Evolutionary conservation across 1,284 basidiomycete genomes (phyloP).

Genomic region (Lignosus rhinocerotis): DNA sequence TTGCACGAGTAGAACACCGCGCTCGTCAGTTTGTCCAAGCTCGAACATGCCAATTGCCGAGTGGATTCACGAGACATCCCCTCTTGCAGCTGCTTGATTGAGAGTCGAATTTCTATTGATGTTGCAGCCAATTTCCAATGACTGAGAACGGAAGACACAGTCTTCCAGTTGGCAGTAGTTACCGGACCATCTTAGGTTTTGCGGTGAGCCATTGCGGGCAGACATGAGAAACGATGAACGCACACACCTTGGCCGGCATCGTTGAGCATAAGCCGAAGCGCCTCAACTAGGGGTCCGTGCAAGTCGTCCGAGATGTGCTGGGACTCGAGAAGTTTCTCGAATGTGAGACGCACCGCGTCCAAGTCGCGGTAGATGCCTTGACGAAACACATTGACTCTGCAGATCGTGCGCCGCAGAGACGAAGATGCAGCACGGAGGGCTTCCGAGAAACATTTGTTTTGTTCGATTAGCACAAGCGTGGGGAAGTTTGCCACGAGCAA

Average conservation of each 20-base stretch:
- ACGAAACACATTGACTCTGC: constrained; percentile 62
- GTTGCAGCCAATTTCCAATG: constrained; percentile 83
- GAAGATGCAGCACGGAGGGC: constrained; percentile 48
- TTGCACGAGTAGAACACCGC: constrained; percentile 71
- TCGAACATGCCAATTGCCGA: constrained; percentile 51
- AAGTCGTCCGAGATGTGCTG: constrained; percentile 51
- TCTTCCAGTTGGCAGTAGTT: constrained; percentile 60
- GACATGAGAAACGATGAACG: neutral
- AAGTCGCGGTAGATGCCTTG: constrained; percentile 73
- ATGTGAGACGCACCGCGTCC: constrained; percentile 63
- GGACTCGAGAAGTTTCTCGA: constrained; percentile 59
- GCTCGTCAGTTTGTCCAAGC: constrained; percentile 62
- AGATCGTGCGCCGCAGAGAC: constrained; percentile 56
- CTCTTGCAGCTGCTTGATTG: constrained; percentile 68
- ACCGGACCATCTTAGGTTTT: constrained; percentile 33
- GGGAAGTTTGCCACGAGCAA: constrained; percentile 63
- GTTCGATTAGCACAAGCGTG: constrained; percentile 66
- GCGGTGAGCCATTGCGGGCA: neutral
- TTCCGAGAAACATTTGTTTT: constrained; percentile 52
- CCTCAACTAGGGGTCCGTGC: constrained; percentile 65
- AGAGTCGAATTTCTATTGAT: constrained; percentile 73
- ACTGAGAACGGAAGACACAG: constrained; percentile 64
- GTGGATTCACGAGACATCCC: constrained; percentile 58
- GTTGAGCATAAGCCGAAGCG: constrained; percentile 60
- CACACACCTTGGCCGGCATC: constrained; percentile 41